Percentiles rank a stretch among this genome's conserved stretches.
Conservation (phyloP, 345 rosid genomes). For the Lenwebbia sp. region DNA sequence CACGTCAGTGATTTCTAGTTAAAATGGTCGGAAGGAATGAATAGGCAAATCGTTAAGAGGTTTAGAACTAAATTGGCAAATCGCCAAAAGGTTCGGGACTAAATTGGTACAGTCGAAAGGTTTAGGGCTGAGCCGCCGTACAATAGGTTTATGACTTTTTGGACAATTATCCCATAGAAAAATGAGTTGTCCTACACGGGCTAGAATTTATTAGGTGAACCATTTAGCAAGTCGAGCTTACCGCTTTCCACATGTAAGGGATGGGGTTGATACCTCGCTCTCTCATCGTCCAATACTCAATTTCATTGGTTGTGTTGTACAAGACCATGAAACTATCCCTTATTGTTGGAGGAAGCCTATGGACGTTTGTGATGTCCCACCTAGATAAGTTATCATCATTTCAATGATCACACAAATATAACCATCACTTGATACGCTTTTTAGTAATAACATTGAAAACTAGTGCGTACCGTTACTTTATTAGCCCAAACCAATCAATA, state of each 20-base stretch:
- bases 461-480: background rate
- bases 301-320: slow-evolving; percentile 8
- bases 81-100: too few species aligned
- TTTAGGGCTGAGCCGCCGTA: background rate
- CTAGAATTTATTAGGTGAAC: background rate
- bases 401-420: background rate
- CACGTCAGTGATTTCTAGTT: too few species aligned
- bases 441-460: background rate
- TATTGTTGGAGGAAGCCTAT: slow-evolving; percentile 5
- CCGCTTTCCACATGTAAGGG: slow-evolving; percentile 5
- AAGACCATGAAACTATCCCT: background rate
- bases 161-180: background rate
- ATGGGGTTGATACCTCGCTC: slow-evolving; percentile 1
- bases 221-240: background rate
- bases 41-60: too few species aligned
- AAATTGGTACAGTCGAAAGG: background rate
- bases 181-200: background rate
- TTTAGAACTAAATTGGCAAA: too few species aligned
- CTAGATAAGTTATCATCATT: background rate
- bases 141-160: background rate
- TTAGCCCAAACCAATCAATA: background rate
- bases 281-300: background rate
- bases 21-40: too few species aligned
- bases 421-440: background rate
- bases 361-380: slow-evolving; percentile 3